Evolutionary conservation across 345 rosid species (phyloP), one percentile per base, ranked within the genome.

Genomic region (Syzygium aqueum): DNA sequence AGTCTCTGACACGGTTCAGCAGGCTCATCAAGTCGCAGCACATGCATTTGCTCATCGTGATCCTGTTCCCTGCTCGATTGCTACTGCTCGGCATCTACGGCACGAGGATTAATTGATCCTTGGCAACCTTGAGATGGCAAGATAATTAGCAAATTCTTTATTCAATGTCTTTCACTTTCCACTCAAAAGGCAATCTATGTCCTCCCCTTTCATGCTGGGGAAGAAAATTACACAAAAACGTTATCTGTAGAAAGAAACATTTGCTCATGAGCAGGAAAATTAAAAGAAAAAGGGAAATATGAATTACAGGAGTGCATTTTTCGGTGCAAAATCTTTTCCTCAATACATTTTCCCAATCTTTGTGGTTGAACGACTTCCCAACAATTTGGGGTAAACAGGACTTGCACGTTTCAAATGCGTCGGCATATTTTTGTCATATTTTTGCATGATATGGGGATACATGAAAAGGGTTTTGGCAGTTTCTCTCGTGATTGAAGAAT

Each of bases 21-120:
- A 92, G 96, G 88, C 91, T 94, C 17, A 93, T 95, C 37, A 93
- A 98, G 51, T 97, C 99, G 8, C 98, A 97, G 89, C 95, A 93
- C 86, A 94, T 94, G 99, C 96, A 94, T 87, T 92, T 96, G 94
- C 91, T 97, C 30, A 91, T 96, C 86, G 90, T 97, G 56, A 85
- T 96, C 52, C 87, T 95, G 90, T 90, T 95, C 86, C 99, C 97
- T 19, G 98, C 94, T 51, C 90, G 94, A 85, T 87, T 96, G 82
- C 73, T 97, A 30, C 93, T 95, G 33, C 57, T 94, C 40, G 97
- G 97, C 83, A 95, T 95, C 59, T 89, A 88, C 82, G 91, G 86
- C 86, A 84, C 91, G 86, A 43, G 46, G 46, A 90, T 94, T 84
- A 87, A 86, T 87, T 84, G 93, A 85, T 86, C 89, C 85, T 91